Evolutionary conservation across 768 basidiomycete species (phyloP).

Genomic region (Amanita pallidorosea): DNA sequence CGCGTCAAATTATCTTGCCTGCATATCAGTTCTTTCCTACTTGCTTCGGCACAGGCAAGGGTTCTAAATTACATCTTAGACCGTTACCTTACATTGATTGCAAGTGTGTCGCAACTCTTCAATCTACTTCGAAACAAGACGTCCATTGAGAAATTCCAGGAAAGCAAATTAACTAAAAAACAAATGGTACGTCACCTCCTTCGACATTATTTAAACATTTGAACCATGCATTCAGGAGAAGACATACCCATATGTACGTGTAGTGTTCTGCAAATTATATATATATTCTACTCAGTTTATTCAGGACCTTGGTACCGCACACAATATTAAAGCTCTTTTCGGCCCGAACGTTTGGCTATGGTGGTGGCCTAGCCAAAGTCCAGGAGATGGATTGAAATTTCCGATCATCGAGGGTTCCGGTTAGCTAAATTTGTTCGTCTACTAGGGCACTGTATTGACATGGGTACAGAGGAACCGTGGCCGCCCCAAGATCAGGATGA

Average conservation of each 20-base stretch:
- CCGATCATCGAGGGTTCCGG: conserved; percentile 59
- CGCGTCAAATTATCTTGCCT: background rate
- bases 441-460: background rate
- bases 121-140: conserved; percentile 78
- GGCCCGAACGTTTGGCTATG: conserved; percentile 69
- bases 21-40: background rate
- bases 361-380: conserved; percentile 69
- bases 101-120: conserved; percentile 60
- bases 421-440: conserved; percentile 50
- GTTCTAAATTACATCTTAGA: background rate
- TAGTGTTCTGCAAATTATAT: conserved; percentile 9
- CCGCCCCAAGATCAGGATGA: background rate
- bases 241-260: conserved; percentile 84
- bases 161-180: conserved; percentile 73
- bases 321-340: conserved; percentile 72
- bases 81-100: too few species aligned
- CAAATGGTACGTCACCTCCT: background rate
- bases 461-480: background rate
- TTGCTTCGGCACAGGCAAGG: background rate
- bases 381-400: conserved; percentile 71
- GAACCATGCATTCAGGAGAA: conserved; percentile 30
- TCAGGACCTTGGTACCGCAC: conserved; percentile 68
- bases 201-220: background rate
- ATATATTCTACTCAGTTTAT: background rate
- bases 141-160: conserved; percentile 96